Evolutionary conservation across 352 stramenopile genomes (phyloP).

Genomic region (Phytophthora fragariaefolia): DNA sequence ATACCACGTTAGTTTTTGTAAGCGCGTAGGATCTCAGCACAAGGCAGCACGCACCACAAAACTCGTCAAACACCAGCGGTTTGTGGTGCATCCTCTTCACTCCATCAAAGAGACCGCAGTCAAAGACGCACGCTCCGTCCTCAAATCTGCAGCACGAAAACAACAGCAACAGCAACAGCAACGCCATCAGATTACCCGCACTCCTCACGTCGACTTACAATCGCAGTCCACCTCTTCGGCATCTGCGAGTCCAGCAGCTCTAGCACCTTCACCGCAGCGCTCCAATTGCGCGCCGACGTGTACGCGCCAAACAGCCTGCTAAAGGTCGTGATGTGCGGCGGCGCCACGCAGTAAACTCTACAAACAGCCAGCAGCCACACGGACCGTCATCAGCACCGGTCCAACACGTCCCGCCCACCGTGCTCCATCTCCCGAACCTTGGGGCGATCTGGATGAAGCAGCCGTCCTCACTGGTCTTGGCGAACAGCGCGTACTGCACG

Average conservation of each 20-base stretch:
- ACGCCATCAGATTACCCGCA: too few species aligned
- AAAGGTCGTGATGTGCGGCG: constrained; percentile 82
- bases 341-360: constrained; percentile 82
- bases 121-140: constrained; percentile 82
- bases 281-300: constrained; percentile 70
- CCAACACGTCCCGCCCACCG: too few species aligned
- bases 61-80: constrained; percentile 82
- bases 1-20: too few species aligned
- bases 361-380: constrained; percentile 12
- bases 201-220: constrained; percentile 6
- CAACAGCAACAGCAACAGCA: too few species aligned
- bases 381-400: constrained; percentile 7
- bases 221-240: constrained; percentile 56
- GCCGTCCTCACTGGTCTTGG: constrained; percentile 82
- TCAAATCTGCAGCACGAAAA: constrained; percentile 64
- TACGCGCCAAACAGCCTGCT: constrained; percentile 74
- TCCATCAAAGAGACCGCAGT: constrained; percentile 87
- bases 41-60: constrained; percentile 85
- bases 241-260: constrained; percentile 72
- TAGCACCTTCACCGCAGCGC: constrained; percentile 72
- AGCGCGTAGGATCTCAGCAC: too few species aligned
- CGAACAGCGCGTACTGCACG: constrained; percentile 77
- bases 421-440: constrained; percentile 44
- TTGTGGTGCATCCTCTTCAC: constrained; percentile 86
- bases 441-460: constrained; percentile 85